Conservation (phyloP, 1,139 yeast genomes). For the Suhomyces chickasaworum region DNA sequence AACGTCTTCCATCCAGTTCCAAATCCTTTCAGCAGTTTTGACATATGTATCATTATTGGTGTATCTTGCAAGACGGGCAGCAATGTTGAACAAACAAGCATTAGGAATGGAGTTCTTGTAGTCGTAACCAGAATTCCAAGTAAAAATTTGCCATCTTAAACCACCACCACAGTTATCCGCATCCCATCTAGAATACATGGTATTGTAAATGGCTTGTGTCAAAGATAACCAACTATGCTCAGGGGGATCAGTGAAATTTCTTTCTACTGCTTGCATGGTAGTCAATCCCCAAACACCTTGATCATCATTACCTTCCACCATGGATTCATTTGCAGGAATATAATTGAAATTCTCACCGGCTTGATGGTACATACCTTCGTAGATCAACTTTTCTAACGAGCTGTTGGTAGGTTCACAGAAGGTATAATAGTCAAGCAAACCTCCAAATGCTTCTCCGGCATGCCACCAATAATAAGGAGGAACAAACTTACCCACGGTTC, state of each 20-base stretch:
- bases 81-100: conserved; percentile 86
- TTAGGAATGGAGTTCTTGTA: conserved; percentile 89
- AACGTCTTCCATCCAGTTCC: conserved; percentile 77
- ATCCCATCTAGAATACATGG: conserved; percentile 93
- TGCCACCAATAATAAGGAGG: conserved; percentile 74
- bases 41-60: conserved; percentile 73
- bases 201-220: conserved; percentile 82
- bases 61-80: conserved; percentile 83
- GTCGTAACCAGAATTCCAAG: conserved; percentile 92
- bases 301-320: conserved; percentile 72
- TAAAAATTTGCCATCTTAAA: conserved; percentile 92
- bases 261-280: conserved; percentile 61
- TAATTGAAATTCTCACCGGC: conserved; percentile 55
- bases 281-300: conserved; percentile 73
- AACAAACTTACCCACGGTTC: conserved; percentile 60
- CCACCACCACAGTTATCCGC: conserved; percentile 76
- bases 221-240: conserved; percentile 70
- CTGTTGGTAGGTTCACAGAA: conserved; percentile 48
- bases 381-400: conserved; percentile 41
- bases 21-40: conserved; percentile 77
- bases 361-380: conserved; percentile 51
- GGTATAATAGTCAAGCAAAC: conserved; percentile 54
- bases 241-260: conserved; percentile 54
- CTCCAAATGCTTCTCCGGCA: conserved; percentile 70
- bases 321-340: conserved; percentile 59